Percentiles rank a stretch among this genome's conserved stretches.
Evolutionary conservation across 208 protist species (phyloP).

Genomic region (Leishmania guyanensis): DNA sequence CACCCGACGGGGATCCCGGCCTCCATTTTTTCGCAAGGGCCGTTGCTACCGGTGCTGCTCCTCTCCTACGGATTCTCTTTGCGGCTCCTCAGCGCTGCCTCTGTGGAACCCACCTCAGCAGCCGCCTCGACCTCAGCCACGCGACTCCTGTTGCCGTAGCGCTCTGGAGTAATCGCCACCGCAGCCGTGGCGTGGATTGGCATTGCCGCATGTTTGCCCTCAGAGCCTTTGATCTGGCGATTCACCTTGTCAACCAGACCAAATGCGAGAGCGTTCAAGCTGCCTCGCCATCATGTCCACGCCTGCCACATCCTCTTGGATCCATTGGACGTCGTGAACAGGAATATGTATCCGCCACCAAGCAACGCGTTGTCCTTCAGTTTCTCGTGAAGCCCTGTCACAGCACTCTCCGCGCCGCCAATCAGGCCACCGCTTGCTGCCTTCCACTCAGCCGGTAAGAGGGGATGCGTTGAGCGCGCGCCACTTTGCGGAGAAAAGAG

Average conservation of each 20-base stretch:
- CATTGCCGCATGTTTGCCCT: not conserved
- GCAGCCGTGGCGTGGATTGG: not conserved
- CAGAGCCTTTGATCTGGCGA: not conserved
- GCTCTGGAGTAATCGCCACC: too few species aligned
- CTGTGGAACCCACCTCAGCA: not conserved
- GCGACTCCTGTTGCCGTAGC: not conserved
- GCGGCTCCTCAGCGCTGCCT: not conserved
- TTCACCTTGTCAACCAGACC: not conserved
- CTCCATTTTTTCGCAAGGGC: not conserved
- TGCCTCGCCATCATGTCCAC: not conserved
- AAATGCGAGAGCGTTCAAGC: not conserved
- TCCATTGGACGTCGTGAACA: not conserved
- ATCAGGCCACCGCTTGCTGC: not conserved
- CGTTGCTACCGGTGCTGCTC: too few species aligned
- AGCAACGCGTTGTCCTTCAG: not conserved
- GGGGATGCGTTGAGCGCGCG: not conserved
- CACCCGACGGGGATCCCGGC: not conserved
- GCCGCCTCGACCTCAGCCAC: not conserved
- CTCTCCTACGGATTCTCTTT: not conserved
- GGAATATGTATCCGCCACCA: not conserved
- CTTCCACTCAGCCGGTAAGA: not conserved
- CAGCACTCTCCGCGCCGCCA: not conserved
- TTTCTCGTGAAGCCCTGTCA: not conserved
- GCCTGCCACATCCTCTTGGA: not conserved
- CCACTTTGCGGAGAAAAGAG: not conserved